Evolutionary conservation across 345 rosid genomes (phyloP), one percentile per base, ranked within the genome.

Genomic region (Physaria fendleri): DNA sequence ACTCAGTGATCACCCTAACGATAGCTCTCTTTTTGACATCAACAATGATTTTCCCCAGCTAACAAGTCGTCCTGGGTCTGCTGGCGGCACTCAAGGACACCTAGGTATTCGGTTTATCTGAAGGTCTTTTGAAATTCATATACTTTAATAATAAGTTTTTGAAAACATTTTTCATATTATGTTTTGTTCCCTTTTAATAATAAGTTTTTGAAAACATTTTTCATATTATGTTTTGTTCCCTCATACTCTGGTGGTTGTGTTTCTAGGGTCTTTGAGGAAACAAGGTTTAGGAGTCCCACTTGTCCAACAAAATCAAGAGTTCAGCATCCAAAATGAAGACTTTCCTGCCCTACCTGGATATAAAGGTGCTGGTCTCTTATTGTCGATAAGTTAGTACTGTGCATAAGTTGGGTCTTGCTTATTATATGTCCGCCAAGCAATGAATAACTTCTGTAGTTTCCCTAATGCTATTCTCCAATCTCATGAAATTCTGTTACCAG

Each of bases 291-390:
- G 92, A 56, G 84, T 85, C 61, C 87, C 97, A 17, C 82, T 90
- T 71, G 90, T 77, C 71, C 99, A 94, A 71, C 99, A 94, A 73
- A 94, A 81, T 74, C 97, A 90, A 70, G 99, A 94, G 80, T 90
- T 94, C 73, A 90, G 99, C 85, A 94, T 94, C 56, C 97, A 90
- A 83, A 94, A 84, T 68, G 99, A 94, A 78, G 99, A 94, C 78
- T 94, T 94, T 77, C 99, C 97, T 54, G 99, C 99, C 43, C 70
- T 94, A 59, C 99, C 97, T 1, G 97, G 97, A 64, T 94, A 83
- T 69, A 94, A 90, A 82, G 99, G 99, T 93, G 79, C 71, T 44
- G 66, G 50, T 58, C 62, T 45, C 44, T 43, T 21, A 49, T 51
- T 65, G 39, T 42, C 39, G 27, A 33, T 56, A 39, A 43, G 7